Base-by-base conservation (phyloP, 148 eudicot genomes). In the Diospyros kaki region DNA sequence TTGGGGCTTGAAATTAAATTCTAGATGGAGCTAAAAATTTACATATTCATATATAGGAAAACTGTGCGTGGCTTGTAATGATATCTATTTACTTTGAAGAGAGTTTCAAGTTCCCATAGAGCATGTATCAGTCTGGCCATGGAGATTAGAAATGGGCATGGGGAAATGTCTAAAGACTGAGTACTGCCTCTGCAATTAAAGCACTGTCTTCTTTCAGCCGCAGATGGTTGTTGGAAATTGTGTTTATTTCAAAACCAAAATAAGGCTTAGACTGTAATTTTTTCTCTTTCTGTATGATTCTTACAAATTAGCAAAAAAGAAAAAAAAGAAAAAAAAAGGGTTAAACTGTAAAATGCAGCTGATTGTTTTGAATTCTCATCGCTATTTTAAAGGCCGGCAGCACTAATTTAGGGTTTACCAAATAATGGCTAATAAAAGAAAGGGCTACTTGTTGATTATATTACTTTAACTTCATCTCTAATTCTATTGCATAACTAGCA, bases 101-200 rank as follows among this genome's bases (percentile, higher is more conserved):
- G 77, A 64, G 83, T 69, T 77, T 84, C 91, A 84, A 87, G 89
- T 89, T 85, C 90, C 91, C 78, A 89, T 81, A 78, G 68, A 58
- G 76, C 77, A 73, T 80, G 66, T 61, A 77, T 28, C 28, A 28
- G 28, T 61, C 71, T 60, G 66, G 56, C 76, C 67, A 51, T 62
- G 54, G 68, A 64, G 69, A 77, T 62, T 51, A 66, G 68, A 67
- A 80, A 63, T 74, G 59, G 66, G 39, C 78, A 74, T 69, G 28
- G 66, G 75, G 51, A 79, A 77, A 68, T 68, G 79, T 73, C 42
- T 77, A 68, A n/a, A 6, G 71, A 11, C 71, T 18, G 28, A 28
- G 28, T 42, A 38, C 12, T 50, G 42, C 50, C 14, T 42, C 68
- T 43, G 28, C 50, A 43, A 2, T 65, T 42, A 42, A 65, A 43